Base-by-base conservation (phyloP, 2,329 filamentous ascomycete species). In the Trichoderma asperellum region DNA sequence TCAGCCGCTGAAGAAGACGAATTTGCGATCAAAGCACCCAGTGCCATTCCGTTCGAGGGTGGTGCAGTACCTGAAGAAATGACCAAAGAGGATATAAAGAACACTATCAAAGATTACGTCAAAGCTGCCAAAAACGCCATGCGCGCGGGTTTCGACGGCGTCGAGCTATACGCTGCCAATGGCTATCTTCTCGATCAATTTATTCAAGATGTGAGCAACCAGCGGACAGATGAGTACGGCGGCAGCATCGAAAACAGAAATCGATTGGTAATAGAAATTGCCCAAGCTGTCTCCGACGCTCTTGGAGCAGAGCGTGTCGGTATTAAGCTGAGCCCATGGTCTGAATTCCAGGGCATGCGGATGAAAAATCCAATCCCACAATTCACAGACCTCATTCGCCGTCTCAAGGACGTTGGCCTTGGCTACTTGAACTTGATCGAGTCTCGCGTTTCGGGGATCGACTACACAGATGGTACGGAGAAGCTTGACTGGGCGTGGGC, bases 341-440 rank as follows among this genome's bases (percentile, higher is more conserved):
- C 83, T 61, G 78, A 79, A 0, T 91, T 88, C 79, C 87, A 91
- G 70, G 84, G 84, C 37, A 89, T 92, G 89, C 79, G 80, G 3
- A 90, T 91, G 87, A 24, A 64, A 43, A 83, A 92, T 56, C 89
- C 89, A 0, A 74, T 87, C 10, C 86, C 89, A 0, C 89, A 92
- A 71, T 92, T 91, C 74, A 80, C 79, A 0, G 81, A 92, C 73
- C 75, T 91, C 8, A 81, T 88, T 53, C 21, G 24, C 18, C 35
- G 60, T 29, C 49, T 71, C n/a, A 66, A 63, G 2, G 58, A 47
- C 24, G 29, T 89, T 1, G 81, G 84, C 1, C 79, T 92, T 16
- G 84, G 88, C 0, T 92, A 88, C 74, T 75, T 91, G 2, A 88
- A 91, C 75, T 69, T 91, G 0, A 79, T 92, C 8, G 88, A 92